A percentile compares a stretch with the other conserved stretches of the same genome.
Conservation (phyloP, 23 red algal species). For the Agarophyton chilense region DNA sequence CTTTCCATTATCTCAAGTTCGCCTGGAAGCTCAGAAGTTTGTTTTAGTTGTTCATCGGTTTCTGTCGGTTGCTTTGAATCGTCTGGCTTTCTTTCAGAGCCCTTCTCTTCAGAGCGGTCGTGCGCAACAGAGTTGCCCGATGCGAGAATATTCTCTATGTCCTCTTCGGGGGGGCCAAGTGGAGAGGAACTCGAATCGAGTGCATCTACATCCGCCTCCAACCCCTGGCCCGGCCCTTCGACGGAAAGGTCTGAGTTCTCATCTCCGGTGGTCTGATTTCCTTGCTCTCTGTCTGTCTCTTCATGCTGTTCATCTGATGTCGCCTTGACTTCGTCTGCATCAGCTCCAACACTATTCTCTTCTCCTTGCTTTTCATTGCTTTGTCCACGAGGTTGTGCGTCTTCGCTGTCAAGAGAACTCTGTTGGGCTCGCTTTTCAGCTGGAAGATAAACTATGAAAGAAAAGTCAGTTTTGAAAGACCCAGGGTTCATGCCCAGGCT, state of each 20-base stretch:
- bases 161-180: not conserved
- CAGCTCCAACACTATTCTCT: not conserved
- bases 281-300: not conserved
- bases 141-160: not conserved
- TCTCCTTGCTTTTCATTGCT: not conserved
- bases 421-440: slow-evolving; percentile 63
- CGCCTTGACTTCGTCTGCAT: not conserved
- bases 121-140: not conserved
- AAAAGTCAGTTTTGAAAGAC: slow-evolving; percentile 73
- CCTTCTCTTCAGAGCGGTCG: not conserved
- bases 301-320: not conserved
- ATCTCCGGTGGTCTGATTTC: not conserved
- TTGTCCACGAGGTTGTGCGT: slow-evolving; percentile 2
- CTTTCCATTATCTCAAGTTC: not conserved
- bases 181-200: not conserved
- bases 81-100: not conserved
- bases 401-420: slow-evolving; percentile 48
- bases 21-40: not conserved
- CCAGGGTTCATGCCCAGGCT: slow-evolving; percentile 70
- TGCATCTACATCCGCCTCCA: not conserved
- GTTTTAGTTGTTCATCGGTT: not conserved
- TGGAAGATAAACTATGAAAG: slow-evolving; percentile 68
- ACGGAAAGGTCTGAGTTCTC: not conserved
- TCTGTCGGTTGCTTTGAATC: not conserved
- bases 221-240: too few relatives aligned